A percentile compares a stretch with the other conserved stretches of the same genome.
Evolutionary conservation across 2,329 filamentous ascomycete genomes (phyloP).

Genomic region (Cercospora canescens): DNA sequence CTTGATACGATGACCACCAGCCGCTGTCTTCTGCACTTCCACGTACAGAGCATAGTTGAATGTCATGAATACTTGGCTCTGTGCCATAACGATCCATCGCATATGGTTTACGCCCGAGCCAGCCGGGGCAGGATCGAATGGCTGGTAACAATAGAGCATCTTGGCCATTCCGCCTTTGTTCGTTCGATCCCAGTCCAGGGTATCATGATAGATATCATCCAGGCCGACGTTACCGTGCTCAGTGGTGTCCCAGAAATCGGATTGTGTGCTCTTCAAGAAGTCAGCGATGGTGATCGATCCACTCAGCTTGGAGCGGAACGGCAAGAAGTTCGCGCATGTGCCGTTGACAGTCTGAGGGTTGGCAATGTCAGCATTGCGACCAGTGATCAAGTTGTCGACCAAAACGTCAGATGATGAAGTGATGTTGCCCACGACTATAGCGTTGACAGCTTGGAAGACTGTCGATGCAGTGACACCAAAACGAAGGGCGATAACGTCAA

Average conservation of each 20-base stretch:
- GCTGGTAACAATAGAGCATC: background rate
- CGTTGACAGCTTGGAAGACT: background rate
- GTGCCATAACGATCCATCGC: constrained; percentile 1
- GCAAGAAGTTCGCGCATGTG: background rate
- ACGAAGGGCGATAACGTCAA: background rate
- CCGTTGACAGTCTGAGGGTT: background rate
- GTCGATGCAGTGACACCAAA: background rate
- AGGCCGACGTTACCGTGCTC: background rate
- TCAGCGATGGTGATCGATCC: background rate
- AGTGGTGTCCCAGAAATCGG: background rate
- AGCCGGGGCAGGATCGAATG: background rate
- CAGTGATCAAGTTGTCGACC: background rate
- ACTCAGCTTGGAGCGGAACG: background rate
- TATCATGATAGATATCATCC: background rate
- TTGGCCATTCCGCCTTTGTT: background rate
- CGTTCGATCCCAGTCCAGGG: background rate
- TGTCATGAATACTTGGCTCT: background rate
- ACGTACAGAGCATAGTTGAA: background rate
- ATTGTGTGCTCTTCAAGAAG: background rate
- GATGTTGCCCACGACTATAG: background rate
- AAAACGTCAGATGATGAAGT: background rate
- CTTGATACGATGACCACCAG: background rate
- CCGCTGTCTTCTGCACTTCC: background rate
- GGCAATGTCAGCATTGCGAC: background rate
- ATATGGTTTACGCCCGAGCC: background rate